Conservation (phyloP, 2,329 filamentous ascomycete species). For the Verticillium alfalfae region DNA sequence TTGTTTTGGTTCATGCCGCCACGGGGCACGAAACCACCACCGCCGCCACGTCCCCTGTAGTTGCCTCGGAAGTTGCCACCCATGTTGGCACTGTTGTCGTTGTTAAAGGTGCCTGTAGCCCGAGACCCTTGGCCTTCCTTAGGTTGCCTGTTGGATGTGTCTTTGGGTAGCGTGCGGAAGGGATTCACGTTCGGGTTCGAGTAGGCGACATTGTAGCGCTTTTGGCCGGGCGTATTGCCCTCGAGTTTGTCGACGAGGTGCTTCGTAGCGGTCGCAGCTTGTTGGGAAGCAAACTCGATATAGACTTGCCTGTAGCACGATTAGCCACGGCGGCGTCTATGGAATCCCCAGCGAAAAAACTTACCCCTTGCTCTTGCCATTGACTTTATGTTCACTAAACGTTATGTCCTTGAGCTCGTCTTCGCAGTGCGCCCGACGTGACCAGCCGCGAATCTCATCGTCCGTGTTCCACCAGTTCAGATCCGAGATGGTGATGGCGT, state of each 20-base stretch:
- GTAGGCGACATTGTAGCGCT: slow-evolving; percentile 70
- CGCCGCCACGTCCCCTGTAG: slow-evolving; percentile 50
- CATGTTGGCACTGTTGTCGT: slow-evolving; percentile 39
- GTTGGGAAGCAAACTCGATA: slow-evolving; percentile 75
- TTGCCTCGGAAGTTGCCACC: slow-evolving; percentile 43
- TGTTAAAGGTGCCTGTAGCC: slow-evolving; percentile 42
- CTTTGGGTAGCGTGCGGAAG: slow-evolving; percentile 87
- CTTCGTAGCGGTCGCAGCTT: slow-evolving; percentile 82
- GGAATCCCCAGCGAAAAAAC: slow-evolving; percentile 15
- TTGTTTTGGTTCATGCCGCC: slow-evolving; percentile 44
- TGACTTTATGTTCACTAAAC: slow-evolving; percentile 98
- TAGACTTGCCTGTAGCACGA: slow-evolving; percentile 60
- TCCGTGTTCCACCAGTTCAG: slow-evolving; percentile 97
- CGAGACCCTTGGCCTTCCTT: slow-evolving; percentile 57
- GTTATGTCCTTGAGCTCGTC: slow-evolving; percentile 86
- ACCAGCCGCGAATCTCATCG: slow-evolving; percentile 87
- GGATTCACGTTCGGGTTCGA: slow-evolving; percentile 75
- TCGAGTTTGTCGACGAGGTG: slow-evolving; percentile 68
- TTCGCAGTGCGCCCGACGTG: slow-evolving; percentile 73
- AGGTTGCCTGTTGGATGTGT: slow-evolving; percentile 65
- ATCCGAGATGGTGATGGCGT: slow-evolving; percentile 80
- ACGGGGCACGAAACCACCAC: slow-evolving; percentile 38
- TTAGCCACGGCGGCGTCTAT: neutral
- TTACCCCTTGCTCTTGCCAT: slow-evolving; percentile 97
- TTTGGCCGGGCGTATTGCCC: slow-evolving; percentile 49